Percentiles rank a stretch among this genome's conserved stretches.
Conservation (phyloP, 768 basidiomycete genomes). For the Amanita exitialis region DNA sequence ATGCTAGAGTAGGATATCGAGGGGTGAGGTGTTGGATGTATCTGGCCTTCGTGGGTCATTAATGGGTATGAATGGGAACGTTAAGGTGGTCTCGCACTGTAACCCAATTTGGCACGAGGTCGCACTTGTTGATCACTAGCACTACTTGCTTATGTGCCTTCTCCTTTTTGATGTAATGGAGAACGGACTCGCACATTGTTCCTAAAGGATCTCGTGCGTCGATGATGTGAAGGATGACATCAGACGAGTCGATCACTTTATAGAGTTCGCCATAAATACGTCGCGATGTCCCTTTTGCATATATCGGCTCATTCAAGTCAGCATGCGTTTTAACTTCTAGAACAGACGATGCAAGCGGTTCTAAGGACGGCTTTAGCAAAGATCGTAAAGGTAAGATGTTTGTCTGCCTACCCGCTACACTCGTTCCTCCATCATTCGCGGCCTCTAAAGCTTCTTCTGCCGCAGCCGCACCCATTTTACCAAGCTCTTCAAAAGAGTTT, state of each 20-base stretch:
- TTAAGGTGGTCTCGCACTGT: constrained; percentile 47
- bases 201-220: constrained; percentile 95
- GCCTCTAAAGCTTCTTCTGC: constrained; percentile 42
- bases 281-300: constrained; percentile 88
- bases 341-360: constrained; percentile 38
- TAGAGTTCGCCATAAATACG: constrained; percentile 97
- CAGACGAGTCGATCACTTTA: constrained; percentile 98
- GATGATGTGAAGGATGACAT: constrained; percentile 90
- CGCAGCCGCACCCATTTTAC: constrained; percentile 49
- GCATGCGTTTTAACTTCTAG: constrained; percentile 57
- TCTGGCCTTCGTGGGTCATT: constrained; percentile 51
- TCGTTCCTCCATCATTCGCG: constrained; percentile 24
- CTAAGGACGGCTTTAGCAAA: constrained; percentile 14
- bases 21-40: constrained; percentile 95
- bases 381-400: neutral
- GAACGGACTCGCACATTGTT: constrained; percentile 88
- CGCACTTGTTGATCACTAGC: constrained; percentile 95
- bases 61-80: constrained; percentile 1
- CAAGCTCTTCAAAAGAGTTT: constrained; percentile 88
- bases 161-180: constrained; percentile 91
- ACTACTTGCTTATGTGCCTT: constrained; percentile 97
- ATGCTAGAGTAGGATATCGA: constrained; percentile 92
- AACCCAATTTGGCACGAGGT: constrained; percentile 97
- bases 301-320: constrained; percentile 83
- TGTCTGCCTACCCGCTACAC: constrained; percentile 32